Base-by-base conservation (phyloP, 768 basidiomycete species). In the Pluteus cervinus region DNA sequence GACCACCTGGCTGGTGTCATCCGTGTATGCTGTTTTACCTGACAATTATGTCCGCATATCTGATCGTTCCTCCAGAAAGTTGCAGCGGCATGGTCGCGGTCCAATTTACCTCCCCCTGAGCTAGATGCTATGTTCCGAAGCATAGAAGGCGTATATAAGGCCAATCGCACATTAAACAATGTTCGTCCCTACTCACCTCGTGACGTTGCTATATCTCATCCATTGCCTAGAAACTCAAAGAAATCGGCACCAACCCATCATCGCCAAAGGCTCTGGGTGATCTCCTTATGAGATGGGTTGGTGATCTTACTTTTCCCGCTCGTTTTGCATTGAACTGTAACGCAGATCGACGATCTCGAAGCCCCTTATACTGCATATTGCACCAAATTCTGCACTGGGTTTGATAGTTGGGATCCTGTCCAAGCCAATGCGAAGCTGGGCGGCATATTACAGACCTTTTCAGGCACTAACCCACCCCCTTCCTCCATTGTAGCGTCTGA, bases 31-130 rank as follows among this genome's bases (percentile, higher is more conserved):
- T 20, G 28, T 16, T 23, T 40, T 39, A 16, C 44, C 18, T 38
- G 26, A 15, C 10, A 31, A 28, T 20, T 22, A 24, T 29, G 37
- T 24, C 33, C 37, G 42, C 28, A 25, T 43, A 16, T 25, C n/a
- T 28, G 12, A 29, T 48, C 14, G 46, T 16, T 33, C 26, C 28
- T 47, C 16, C 55, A 98, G 92, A 90, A 86, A 77, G 86, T 96
- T 4, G 96, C 96, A 7, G 82, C 84, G n/a, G 96, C 96, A 33
- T 99, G 96, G 96, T 96, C 93, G 7, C 71, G 91, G 28, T 76
- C 81, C 26, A 97, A 97, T 58, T 81, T 99, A 25, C 96, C 96
- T 12, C 96, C 96, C 11, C 76, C 76, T 6, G 84, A 88, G 47
- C 72, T 99, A 21, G 96, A 99, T 60, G 61, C 72, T 36, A 94